Evolutionary conservation across 768 basidiomycete genomes (phyloP).

Genomic region (Suillus ampliporus): DNA sequence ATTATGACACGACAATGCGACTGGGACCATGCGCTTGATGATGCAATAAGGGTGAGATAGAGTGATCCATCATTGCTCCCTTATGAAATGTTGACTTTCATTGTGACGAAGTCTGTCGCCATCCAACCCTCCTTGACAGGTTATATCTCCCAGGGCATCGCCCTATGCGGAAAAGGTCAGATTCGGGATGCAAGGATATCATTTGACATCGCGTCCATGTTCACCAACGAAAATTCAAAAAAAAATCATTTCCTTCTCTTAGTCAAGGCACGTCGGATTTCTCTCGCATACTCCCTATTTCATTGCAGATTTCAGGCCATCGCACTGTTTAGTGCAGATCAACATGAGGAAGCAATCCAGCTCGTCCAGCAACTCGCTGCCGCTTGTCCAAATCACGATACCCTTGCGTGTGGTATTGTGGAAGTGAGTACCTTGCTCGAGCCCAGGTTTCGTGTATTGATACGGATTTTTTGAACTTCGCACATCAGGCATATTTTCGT

Average conservation of each 20-base stretch:
- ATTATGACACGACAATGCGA: too few relatives aligned
- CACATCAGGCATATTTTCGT: background rate
- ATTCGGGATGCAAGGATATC: background rate
- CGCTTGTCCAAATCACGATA: background rate
- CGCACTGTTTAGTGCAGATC: background rate
- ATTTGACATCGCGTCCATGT: background rate
- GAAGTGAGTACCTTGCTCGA: background rate
- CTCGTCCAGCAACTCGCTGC: background rate
- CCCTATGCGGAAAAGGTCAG: background rate
- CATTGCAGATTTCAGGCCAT: background rate
- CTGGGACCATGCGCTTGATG: too few relatives aligned
- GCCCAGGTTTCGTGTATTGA: too few relatives aligned
- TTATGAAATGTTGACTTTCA: too few relatives aligned
- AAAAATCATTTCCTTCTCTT: background rate
- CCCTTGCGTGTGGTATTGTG: background rate
- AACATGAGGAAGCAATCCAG: background rate
- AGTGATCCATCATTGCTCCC: too few relatives aligned
- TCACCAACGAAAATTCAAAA: background rate
- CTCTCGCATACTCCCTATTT: background rate
- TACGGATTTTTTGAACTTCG: background rate
- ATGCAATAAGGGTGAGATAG: too few relatives aligned
- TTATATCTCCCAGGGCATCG: background rate
- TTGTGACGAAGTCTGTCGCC: background rate
- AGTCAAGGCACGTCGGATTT: background rate
- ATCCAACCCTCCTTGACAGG: background rate